phyloP scores from a whole-genome alignment of 2,329 filamentous ascomycete species.

The Penicillium sp. region DNA sequence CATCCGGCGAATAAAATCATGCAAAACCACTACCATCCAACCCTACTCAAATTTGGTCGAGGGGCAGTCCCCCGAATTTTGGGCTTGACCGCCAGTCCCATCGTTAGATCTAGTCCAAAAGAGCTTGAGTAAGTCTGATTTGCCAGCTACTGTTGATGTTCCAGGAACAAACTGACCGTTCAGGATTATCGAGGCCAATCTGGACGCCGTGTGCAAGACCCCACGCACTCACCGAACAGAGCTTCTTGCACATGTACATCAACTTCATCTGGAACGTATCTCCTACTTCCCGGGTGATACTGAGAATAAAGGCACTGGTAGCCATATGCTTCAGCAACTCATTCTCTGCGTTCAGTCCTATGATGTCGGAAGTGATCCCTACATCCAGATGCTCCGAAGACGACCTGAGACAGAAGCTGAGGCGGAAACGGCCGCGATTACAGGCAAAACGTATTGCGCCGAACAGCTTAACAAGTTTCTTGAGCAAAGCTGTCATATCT shows the following conservation, averaged over 20 bases:
- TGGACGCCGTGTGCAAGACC: conserved; percentile 68
- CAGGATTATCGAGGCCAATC: conserved; percentile 63
- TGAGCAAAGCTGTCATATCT: conserved; percentile 52
- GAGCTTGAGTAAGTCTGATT: conserved; percentile 51
- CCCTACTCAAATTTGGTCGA: conserved; percentile 35
- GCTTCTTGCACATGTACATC: conserved; percentile 66
- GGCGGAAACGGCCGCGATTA: conserved; percentile 29
- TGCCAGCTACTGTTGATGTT: neutral
- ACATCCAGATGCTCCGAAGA: conserved; percentile 50
- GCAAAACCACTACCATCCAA: conserved; percentile 64
- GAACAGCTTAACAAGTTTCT: conserved; percentile 59
- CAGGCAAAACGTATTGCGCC: conserved; percentile 43
- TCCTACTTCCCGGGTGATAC: conserved; percentile 13
- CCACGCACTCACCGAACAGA: conserved; percentile 69
- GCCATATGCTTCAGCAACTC: conserved; percentile 47
- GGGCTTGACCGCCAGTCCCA: conserved; percentile 78
- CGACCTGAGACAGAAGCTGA: conserved; percentile 37
- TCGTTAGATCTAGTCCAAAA: conserved; percentile 58
- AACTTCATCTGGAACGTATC: conserved; percentile 49
- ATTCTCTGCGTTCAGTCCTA: conserved; percentile 43
- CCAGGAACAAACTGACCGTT: neutral
- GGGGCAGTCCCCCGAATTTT: conserved; percentile 63
- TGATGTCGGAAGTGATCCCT: conserved; percentile 63
- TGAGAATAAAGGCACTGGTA: neutral
- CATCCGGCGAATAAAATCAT: conserved; percentile 71